Evolutionary conservation across 768 basidiomycete species (phyloP), one percentile per base, ranked within the genome.

Genomic region (Podaxis sp.): DNA sequence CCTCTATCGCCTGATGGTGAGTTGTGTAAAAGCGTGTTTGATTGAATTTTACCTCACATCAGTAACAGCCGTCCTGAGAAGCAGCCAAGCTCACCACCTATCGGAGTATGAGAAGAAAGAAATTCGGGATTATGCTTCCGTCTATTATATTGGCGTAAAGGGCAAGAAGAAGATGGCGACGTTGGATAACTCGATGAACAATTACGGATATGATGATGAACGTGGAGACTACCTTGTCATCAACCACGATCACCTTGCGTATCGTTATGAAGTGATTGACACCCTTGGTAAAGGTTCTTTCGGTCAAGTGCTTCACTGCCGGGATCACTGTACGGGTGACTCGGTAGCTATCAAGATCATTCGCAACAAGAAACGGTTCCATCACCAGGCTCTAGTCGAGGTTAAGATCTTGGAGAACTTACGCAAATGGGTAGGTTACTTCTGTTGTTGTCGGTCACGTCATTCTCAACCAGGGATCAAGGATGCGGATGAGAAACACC

Each of bases 281-380:
- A 90, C 91, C 3, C 86, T 98, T 42, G 97, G 97, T 50, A 98
- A 98, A 75, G 97, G 97, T 42, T 98, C 96, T 6, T 99, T 99
- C 67, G 97, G 97, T 16, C 97, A 98, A 71, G 97, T 99, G 13
- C 74, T 98, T 18, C 89, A 92, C 70, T 98, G 96, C 73, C 88
- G 96, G 44, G 97, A 98, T 74, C 93, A 98, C 70, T 87, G 86
- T 68, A 94, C 95, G 11, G 97, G 97, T 9, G 85, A 91, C 67
- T 95, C 93, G n/a, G 93, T 98, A 9, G 97, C 97, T 16, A 88
- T 99, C 77, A 99, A 99, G 81, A 98, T 99, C 63, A 98, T 99
- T 67, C 87, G 97, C 42, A 98, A 98, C 79, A 98, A 98, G 81
- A 98, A 98, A 74, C 83, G 97, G 51, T 98, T 98, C 79, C 95